A percentile compares a stretch with the other conserved stretches of the same genome.
phyloP scores from a whole-genome alignment of 805 yeast species.

The Yarrowia hollandica region DNA sequence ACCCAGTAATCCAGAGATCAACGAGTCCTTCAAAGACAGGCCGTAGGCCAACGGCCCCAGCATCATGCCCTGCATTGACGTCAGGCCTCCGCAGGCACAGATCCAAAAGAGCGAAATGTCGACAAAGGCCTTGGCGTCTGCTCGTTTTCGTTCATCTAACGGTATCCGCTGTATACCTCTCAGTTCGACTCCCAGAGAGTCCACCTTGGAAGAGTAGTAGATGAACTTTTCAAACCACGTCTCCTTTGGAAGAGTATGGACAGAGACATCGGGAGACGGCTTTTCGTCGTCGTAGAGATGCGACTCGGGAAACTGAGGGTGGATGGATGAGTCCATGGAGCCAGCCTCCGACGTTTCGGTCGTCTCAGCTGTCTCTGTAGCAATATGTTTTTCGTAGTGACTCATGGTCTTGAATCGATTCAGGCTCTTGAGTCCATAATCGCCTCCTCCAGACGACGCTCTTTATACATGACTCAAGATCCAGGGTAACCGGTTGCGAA shows the following conservation, averaged over 20 bases:
- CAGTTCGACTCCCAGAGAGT: constrained; percentile 64
- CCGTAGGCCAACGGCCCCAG: constrained; percentile 72
- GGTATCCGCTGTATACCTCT: constrained; percentile 76
- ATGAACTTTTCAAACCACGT: constrained; percentile 32
- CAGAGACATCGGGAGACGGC: not conserved
- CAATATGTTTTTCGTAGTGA: not conserved
- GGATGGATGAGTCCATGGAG: not conserved
- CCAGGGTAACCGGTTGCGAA: not conserved
- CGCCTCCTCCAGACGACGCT: no score
- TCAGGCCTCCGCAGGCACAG: constrained; percentile 83
- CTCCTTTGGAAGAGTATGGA: not conserved
- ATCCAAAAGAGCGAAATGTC: constrained; percentile 73
- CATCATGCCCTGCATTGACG: constrained; percentile 82
- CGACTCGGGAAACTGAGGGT: not conserved
- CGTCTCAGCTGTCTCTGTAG: no score
- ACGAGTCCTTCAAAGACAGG: constrained; percentile 63
- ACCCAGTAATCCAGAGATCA: constrained; percentile 63
- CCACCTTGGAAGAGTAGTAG: constrained; percentile 45
- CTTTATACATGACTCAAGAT: constrained; percentile 21
- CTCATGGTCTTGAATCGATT: no score
- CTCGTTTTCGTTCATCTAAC: constrained; percentile 57
- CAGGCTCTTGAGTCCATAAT: no score
- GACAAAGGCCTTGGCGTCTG: constrained; percentile 34
- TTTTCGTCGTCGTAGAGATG: not conserved
- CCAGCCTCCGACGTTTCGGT: not conserved